A percentile compares a stretch with the other conserved stretches of the same genome.
Evolutionary conservation across 1,284 basidiomycete genomes (phyloP).

Genomic region (Leccinum proliferum): DNA sequence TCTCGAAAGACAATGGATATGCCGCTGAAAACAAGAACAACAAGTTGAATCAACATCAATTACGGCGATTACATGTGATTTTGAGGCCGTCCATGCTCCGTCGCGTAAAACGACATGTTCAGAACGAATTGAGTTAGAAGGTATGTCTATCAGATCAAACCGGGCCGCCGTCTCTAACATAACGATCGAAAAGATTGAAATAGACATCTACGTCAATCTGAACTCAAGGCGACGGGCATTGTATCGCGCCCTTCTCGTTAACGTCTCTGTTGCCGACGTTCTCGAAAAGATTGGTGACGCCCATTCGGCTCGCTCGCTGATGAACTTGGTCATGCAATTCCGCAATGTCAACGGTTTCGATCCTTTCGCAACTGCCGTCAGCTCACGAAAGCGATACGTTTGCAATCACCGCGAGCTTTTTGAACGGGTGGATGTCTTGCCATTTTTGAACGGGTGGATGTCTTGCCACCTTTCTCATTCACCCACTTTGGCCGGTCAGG

Average conservation of each 20-base stretch:
- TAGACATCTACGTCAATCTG: constrained; percentile 87
- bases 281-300: constrained; percentile 89
- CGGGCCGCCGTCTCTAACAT: constrained; percentile 2
- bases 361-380: not conserved
- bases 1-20: constrained; percentile 99
- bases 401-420: constrained; percentile 99
- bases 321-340: constrained; percentile 99
- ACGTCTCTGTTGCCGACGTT: constrained; percentile 94
- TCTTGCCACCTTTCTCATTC: constrained; percentile 90
- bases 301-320: constrained; percentile 87
- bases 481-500: constrained; percentile 80
- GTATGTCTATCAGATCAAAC: constrained; percentile 32
- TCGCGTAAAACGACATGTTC: constrained; percentile 45
- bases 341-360: constrained; percentile 62
- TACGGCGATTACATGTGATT: constrained; percentile 97
- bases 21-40: constrained; percentile 88
- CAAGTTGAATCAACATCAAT: constrained; percentile 93
- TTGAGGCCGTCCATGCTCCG: constrained; percentile 89
- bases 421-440: constrained; percentile 94
- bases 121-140: constrained; percentile 99
- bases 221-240: constrained; percentile 73
- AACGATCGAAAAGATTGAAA: constrained; percentile 71
- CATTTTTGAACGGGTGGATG: constrained; percentile 98
- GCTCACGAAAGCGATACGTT: constrained; percentile 46
- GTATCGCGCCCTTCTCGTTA: constrained; percentile 87